Evolutionary conservation across 805 yeast species (phyloP).

Genomic region (Tetrapisispora taiwanensis): DNA sequence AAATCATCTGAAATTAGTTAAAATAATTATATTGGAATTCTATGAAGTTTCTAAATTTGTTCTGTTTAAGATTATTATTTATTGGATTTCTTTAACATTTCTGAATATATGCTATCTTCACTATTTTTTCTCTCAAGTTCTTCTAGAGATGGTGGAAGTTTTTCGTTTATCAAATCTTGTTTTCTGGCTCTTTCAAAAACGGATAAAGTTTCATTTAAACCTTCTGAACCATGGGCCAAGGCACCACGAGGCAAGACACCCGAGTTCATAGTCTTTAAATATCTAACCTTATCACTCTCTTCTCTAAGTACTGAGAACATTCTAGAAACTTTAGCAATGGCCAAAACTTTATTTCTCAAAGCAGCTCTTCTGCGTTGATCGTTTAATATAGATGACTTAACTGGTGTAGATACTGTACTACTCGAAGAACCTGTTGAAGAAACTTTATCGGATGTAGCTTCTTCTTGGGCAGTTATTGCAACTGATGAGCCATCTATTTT

Average conservation of each 20-base stretch:
- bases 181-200: slow-evolving; percentile 75
- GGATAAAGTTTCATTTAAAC: slow-evolving; percentile 55
- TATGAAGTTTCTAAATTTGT: too few species aligned
- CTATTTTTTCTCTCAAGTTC: slow-evolving; percentile 39
- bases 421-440: not conserved
- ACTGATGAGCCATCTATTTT: not conserved
- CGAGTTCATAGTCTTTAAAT: slow-evolving; percentile 59
- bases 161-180: slow-evolving; percentile 77
- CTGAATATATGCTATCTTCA: slow-evolving; percentile 32
- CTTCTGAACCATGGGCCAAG: slow-evolving; percentile 71
- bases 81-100: slow-evolving; percentile 3
- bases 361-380: slow-evolving; percentile 37
- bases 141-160: slow-evolving; percentile 70
- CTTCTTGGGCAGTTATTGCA: too few species aligned
- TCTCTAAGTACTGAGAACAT: slow-evolving; percentile 84
- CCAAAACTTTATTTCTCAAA: slow-evolving; percentile 77
- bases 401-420: too few species aligned
- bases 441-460: too few species aligned
- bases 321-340: slow-evolving; percentile 91
- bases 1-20: too few species aligned
- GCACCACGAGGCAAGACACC: slow-evolving; percentile 84
- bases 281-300: slow-evolving; percentile 78
- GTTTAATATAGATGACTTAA: slow-evolving; percentile 13
- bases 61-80: not conserved
- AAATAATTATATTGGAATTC: too few species aligned